Evolutionary conservation across 495 filamentous ascomycete species (phyloP).

Genomic region (Penicillium herquei): DNA sequence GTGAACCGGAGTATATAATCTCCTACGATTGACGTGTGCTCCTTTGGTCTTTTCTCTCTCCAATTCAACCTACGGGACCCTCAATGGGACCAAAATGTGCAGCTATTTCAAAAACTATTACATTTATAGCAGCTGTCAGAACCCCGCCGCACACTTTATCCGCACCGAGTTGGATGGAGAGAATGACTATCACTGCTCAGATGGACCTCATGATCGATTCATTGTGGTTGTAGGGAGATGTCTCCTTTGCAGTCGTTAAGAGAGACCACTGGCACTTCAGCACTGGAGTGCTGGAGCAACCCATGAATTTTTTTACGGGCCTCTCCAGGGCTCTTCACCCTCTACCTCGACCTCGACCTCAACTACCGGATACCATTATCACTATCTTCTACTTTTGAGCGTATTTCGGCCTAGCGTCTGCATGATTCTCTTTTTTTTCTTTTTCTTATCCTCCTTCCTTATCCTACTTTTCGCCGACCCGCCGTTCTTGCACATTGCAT

Average conservation of each 20-base stretch:
- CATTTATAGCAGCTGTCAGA: conserved; percentile 68
- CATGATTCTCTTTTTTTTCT: background rate
- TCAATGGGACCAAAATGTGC: conserved; percentile 57
- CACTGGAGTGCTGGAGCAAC: background rate
- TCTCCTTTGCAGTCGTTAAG: conserved; percentile 47
- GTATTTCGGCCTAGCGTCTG: conserved; percentile 2
- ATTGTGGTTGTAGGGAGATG: conserved; percentile 69
- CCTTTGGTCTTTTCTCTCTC: background rate
- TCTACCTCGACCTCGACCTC: no score
- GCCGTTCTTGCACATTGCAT: background rate
- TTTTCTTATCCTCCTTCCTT: conserved; percentile 6
- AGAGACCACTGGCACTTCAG: no score
- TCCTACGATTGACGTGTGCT: no score
- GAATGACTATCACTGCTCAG: conserved; percentile 57
- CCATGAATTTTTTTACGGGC: no score
- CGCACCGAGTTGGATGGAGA: conserved; percentile 63
- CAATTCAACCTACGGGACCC: background rate
- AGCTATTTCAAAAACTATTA: conserved; percentile 76
- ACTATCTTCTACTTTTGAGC: background rate
- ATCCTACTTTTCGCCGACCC: background rate
- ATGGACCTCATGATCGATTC: conserved; percentile 72
- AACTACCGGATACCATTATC: no score
- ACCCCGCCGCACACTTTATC: conserved; percentile 67
- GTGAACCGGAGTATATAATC: no score
- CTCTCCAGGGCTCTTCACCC: no score